Percentiles rank a stretch among this genome's conserved stretches.
These are phyloP conservation scores for Podospora pseudoanserina DNA, from an alignment of 495 filamentous ascomycete species.

Conservation along the genomic window DNA sequence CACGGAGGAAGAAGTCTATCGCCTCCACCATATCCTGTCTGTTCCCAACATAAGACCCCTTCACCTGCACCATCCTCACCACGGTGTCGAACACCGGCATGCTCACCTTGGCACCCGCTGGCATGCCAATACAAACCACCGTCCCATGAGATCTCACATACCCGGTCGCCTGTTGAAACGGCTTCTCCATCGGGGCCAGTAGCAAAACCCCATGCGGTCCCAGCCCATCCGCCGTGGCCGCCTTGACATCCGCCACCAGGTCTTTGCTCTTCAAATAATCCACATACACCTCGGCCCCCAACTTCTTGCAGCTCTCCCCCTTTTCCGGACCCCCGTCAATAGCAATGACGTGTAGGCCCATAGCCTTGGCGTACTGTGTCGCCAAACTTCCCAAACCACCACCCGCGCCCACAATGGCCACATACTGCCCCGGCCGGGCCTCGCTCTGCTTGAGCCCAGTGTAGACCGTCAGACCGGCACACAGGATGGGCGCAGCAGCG, in stretches of 20 bases:
- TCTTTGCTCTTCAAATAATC: conserved; percentile 72
- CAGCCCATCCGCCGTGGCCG: conserved; percentile 64
- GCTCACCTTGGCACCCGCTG: conserved; percentile 68
- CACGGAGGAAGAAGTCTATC: conserved; percentile 77
- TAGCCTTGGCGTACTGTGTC: conserved; percentile 78
- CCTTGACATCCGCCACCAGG: conserved; percentile 75
- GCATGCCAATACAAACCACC: conserved; percentile 79
- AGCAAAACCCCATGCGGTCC: conserved; percentile 84
- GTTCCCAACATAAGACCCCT: conserved; percentile 87
- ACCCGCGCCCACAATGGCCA: conserved; percentile 80
- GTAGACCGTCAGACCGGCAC: conserved; percentile 84
- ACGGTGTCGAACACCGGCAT: conserved; percentile 83
- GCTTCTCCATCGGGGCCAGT: conserved; percentile 78
- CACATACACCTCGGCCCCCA: conserved; percentile 68
- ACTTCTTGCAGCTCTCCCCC: conserved; percentile 58
- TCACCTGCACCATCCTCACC: conserved; percentile 79
- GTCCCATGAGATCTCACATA: conserved; percentile 77
- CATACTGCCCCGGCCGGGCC: conserved; percentile 63
- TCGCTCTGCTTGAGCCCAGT: conserved; percentile 79
- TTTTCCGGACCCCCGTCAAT: conserved; percentile 80
- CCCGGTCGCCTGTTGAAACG: conserved; percentile 81
- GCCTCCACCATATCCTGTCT: conserved; percentile 77
- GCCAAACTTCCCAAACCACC: conserved; percentile 77
- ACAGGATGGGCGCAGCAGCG: conserved; percentile 74
- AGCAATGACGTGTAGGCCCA: conserved; percentile 75